Evolutionary conservation across 345 rosid species (phyloP).

Genomic region (Anastatica hierochuntica): DNA sequence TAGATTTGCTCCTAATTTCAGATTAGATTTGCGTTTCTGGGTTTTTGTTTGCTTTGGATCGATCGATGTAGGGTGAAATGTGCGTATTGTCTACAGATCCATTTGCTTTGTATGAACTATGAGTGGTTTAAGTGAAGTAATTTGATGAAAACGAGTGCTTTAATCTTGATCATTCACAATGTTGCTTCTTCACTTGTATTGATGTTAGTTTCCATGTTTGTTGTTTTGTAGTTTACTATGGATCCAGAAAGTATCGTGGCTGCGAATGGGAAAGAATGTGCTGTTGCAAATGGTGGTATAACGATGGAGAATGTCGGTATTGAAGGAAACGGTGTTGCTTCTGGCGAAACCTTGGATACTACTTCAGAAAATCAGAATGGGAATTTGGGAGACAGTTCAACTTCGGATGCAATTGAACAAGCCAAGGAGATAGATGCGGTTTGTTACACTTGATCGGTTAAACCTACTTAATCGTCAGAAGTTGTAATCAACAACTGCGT

Average conservation of each 20-base stretch:
- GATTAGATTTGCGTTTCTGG: neutral
- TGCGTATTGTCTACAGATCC: neutral
- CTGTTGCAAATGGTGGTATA: conserved; percentile 40
- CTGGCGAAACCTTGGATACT: conserved; percentile 12
- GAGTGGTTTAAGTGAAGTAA: neutral
- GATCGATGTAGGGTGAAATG: too few species aligned
- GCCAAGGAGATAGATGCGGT: conserved; percentile 33
- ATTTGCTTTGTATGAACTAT: neutral
- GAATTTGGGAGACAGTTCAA: conserved; percentile 9
- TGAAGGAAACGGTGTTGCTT: conserved; percentile 27
- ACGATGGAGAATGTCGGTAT: conserved; percentile 24
- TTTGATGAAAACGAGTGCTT: too few species aligned
- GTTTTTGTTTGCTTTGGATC: too few species aligned
- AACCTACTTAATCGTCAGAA: neutral
- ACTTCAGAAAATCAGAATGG: conserved; percentile 14
- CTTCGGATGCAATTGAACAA: conserved; percentile 28
- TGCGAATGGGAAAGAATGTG: conserved; percentile 33
- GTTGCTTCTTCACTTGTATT: neutral
- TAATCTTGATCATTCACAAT: too few species aligned
- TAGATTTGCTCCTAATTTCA: neutral
- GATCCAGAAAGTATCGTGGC: conserved; percentile 34
- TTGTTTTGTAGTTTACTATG: conserved; percentile 34
- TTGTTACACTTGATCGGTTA: neutral
- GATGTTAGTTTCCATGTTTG: neutral
- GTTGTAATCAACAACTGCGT: neutral